Base-by-base conservation (phyloP, 2,329 filamentous ascomycete species). In the Calycina marina region DNA sequence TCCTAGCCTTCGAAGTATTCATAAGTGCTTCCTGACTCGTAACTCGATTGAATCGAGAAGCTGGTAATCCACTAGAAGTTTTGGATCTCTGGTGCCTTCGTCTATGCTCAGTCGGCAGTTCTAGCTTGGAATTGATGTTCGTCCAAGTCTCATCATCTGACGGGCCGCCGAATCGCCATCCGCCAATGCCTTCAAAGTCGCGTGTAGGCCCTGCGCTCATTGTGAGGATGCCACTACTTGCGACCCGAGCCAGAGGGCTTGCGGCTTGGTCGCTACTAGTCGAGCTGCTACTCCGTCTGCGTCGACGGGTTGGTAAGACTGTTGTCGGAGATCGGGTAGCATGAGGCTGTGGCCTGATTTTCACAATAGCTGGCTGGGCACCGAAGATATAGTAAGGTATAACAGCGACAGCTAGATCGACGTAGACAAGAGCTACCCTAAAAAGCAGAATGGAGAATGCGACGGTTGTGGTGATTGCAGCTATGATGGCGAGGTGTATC, bases 371-470 rank as follows among this genome's bases (percentile, higher is more conserved):
- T 14, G 25, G 12, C 27, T 30, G 33, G 3, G 34, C n/a, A 4
- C 48, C 46, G 11, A 47, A 33, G 59, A 78, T 52, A 39, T 68
- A 67, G 32, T 67, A 66, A 4, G 67, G 64, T 2, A 77, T 48
- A 3, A 77, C 57, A 5, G 68, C 69, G 13, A 71, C 52, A 26
- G 61, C 65, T 31, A 80, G 59, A 46, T 79, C 72, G 38, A 77
- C 54, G 47, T 78, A 79, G 35, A 78, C 65, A 31, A 77, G 48
- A 28, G 67, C 56, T 14, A 75, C 65, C 14, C 74, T 65, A 40
- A 76, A 55, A 46, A 70, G 62, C 30, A 81, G 63, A 20, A 77
- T 60, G 22, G 66, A 59, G 41, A 76, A 68, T 24, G 76, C 72
- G 29, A 78, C 43, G 4, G 62, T 63, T 34, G 74, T 72, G 18